Conservation (phyloP, 495 filamentous ascomycete species). For the Hypoxylon lienhwacheense region DNA sequence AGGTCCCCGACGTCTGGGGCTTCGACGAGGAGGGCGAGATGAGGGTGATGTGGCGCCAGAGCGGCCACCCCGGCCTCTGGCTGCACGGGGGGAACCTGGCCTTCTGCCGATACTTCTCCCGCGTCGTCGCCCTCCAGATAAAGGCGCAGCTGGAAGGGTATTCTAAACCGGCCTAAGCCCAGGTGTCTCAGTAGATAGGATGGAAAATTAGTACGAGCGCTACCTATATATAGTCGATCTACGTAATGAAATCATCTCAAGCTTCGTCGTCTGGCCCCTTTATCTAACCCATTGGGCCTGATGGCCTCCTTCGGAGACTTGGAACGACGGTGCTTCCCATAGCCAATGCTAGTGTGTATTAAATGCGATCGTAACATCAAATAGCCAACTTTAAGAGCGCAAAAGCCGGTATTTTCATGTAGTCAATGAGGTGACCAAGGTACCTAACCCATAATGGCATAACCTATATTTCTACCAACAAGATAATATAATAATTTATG, state of each 20-base stretch:
- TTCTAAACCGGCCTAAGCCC: conserved; percentile 12
- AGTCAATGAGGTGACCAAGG: too few species aligned
- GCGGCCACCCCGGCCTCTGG: conserved; percentile 78
- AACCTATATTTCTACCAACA: too few species aligned
- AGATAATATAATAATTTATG: too few species aligned
- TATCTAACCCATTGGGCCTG: too few species aligned
- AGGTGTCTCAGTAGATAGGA: not conserved
- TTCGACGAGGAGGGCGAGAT: conserved; percentile 77
- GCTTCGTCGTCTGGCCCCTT: too few species aligned
- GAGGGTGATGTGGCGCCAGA: conserved; percentile 68
- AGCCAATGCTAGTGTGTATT: conserved; percentile 39
- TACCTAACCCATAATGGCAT: too few species aligned
- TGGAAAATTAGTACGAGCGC: too few species aligned
- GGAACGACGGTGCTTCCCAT: conserved; percentile 38
- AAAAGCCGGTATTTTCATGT: too few species aligned
- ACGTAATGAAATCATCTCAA: too few species aligned
- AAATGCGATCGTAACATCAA: not conserved
- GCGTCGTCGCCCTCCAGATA: conserved; percentile 74
- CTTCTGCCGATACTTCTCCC: conserved; percentile 71
- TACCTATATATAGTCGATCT: not conserved
- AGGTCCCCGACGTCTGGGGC: conserved; percentile 73
- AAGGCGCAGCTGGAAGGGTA: conserved; percentile 64
- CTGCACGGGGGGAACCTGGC: conserved; percentile 82
- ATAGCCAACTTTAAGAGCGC: too few species aligned
- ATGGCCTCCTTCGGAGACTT: conserved; percentile 36